Evolutionary conservation across 108 stramenopile genomes (phyloP), one percentile per base, ranked within the genome.

Genomic region (Epithemia pelagica): DNA sequence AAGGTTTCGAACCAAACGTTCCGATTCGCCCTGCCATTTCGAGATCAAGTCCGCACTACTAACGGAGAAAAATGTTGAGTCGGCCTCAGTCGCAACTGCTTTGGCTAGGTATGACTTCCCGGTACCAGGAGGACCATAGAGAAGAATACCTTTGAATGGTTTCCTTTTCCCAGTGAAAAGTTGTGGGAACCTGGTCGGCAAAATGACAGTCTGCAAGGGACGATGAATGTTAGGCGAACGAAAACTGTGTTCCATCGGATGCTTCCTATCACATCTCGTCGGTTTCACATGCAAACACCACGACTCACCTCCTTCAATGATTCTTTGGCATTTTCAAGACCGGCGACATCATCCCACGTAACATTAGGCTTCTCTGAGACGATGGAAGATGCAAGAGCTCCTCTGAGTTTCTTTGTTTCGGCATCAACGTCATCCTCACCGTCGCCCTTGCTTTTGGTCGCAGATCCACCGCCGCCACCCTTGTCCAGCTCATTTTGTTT

Each of bases 21-120:
- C 98, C 10, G 82, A 83, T 81, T 99, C 99, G 57, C 99, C 99
- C 78, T 99, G 98, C 97, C 97, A 99, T 68, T 99, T 99, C 66
- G 84, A 85, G 52, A 99, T 93, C 24, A 99, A 79, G 76, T 97
- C 98, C 22, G 96, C 84, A 28, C 96, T 95, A 32, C 95, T 96
- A 20, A 99, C 94, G 30, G 95, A 87, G 68, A 99, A 98, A 78
- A 99, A 99, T 15, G 91, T 91, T 8, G 92, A 85, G 70, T 99
- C 97, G 0, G 97, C 92, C 72, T 99, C 99, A 15, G 99, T 99
- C 1, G 99, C 99, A 19, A 99, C 97, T 0, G 99, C 99, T 79
- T 99, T 99, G 62, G 99, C 99, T 18, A 99, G 74, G 72, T 90
- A 98, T 21, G 96, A 95, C 78, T 99, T 99, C 33, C 88, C 88